Conservation (phyloP, 2,329 filamentous ascomycete genomes). For the Camillea tinctor region DNA sequence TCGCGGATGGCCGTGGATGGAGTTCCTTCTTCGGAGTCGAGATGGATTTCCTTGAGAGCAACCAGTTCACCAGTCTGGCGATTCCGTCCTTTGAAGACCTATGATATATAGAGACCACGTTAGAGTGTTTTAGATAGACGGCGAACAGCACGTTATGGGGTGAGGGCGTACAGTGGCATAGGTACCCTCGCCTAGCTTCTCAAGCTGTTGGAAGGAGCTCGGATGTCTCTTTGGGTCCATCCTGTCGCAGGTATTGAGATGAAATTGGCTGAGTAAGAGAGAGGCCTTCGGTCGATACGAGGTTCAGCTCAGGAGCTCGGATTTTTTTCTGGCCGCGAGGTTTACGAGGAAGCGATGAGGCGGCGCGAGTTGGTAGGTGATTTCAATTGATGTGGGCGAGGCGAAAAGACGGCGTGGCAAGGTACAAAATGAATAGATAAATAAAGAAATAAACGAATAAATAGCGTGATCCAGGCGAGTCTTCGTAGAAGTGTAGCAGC, state of each 20-base stretch:
- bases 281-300: not conserved
- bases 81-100: slow-evolving; percentile 99
- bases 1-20: slow-evolving; percentile 96
- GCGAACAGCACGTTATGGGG: not conserved
- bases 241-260: slow-evolving; percentile 20
- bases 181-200: slow-evolving; percentile 97
- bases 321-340: not conserved
- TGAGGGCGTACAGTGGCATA: slow-evolving; percentile 80
- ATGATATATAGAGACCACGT: slow-evolving; percentile 9
- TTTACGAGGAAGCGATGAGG: not conserved
- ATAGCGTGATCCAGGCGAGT: not conserved
- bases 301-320: not conserved
- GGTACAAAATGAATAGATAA: not conserved
- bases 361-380: too few species aligned
- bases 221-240: slow-evolving; percentile 95
- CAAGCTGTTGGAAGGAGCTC: slow-evolving; percentile 97
- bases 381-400: not conserved
- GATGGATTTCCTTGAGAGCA: slow-evolving; percentile 96
- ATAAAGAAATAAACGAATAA: too few species aligned
- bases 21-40: slow-evolving; percentile 97
- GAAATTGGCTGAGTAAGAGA: not conserved
- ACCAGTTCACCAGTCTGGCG: slow-evolving; percentile 95
- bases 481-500: not conserved
- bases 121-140: slow-evolving; percentile 22
- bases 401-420: not conserved